Conservation (phyloP, 805 yeast species). For the Wickerhamiella azyma region DNA sequence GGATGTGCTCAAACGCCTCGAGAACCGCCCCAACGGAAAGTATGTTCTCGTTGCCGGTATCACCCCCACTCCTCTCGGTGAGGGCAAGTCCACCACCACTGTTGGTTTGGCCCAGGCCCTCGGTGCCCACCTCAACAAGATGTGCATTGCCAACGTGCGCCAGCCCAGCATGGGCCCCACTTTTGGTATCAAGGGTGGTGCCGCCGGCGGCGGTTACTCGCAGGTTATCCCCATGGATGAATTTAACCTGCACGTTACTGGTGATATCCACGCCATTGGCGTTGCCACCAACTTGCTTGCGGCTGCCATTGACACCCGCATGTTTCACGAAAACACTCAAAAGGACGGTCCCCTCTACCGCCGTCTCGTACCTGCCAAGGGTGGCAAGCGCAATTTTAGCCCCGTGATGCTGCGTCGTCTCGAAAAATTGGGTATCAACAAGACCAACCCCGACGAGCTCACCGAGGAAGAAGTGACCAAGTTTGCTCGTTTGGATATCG, state of each 20-base stretch:
- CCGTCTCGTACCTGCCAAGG: conserved; percentile 74
- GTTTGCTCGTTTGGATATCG: conserved; percentile 77
- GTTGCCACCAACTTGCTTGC: conserved; percentile 89
- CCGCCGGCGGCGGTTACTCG: conserved; percentile 97
- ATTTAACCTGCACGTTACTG: conserved; percentile 93
- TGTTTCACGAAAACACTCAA: conserved; percentile 87
- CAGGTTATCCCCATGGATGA: conserved; percentile 99
- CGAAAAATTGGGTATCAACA: conserved; percentile 63
- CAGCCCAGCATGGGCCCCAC: conserved; percentile 99
- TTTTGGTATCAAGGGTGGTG: conserved; percentile 97
- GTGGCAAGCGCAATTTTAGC: conserved; percentile 68
- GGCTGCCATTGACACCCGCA: conserved; percentile 93
- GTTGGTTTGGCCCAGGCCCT: conserved; percentile 94
- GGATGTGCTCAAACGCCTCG: conserved; percentile 54
- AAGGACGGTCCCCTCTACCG: conserved; percentile 68
- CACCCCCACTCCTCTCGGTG: conserved; percentile 97
- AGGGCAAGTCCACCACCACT: conserved; percentile 94
- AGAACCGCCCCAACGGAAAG: conserved; percentile 54
- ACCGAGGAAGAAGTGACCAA: conserved; percentile 57
- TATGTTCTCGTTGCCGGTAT: conserved; percentile 91
- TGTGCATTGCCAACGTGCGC: conserved; percentile 86
- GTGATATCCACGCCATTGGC: conserved; percentile 93
- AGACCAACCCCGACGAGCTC: conserved; percentile 68
- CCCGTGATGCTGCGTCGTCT: conserved; percentile 66
- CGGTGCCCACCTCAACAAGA: conserved; percentile 74